Base-by-base conservation (phyloP, 1,284 basidiomycete genomes). In the Coniferiporia sulphurascens region DNA sequence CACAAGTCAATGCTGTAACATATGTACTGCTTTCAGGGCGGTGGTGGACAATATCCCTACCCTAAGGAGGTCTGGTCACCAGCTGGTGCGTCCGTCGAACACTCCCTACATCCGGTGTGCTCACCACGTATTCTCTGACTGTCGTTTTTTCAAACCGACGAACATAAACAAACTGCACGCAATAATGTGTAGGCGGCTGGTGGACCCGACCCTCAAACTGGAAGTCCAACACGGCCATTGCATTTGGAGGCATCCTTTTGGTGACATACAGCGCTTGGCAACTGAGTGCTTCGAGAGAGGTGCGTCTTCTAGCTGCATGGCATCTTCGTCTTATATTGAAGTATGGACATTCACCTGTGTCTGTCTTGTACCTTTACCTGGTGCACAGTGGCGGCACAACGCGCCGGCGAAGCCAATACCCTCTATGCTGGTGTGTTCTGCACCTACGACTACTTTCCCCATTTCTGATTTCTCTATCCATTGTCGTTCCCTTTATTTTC, bases 151-250 rank as follows among this genome's bases (percentile, higher is more conserved):
- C 27, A 27, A 27, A 27, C 27, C 27, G 27, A 27, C 27, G 27
- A 27, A 27, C 27, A 27, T 27, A 27, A 27, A 19, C n/a, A 8
- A 17, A 38, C 21, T 46, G 15, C 17, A 7, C 22, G 22, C 6
- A 38, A 51, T 45, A 22, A 46, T 44, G 51, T 50, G 58, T 61
- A 88, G 86, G 86, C 74, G 86, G 86, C 64, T 89, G 86, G 86
- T 89, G 86, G 86, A 79, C 79, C 27, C 78, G 84, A 13, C 86
- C 86, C 3, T 77, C 82, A 12, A 87, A 87, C 68, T 89, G 86
- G 86, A 82, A 80, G 53, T 69, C 78, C 19, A 89, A 89, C 71
- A 89, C 86, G 1, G 78, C 79, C 0, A 77, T 89, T 48, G 76
- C 80, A 1, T 79, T 81, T 66, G 72, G 74, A 53, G 86, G 86